Conservation (phyloP, 2,329 filamentous ascomycete genomes). For the Cordyceps sp. region DNA sequence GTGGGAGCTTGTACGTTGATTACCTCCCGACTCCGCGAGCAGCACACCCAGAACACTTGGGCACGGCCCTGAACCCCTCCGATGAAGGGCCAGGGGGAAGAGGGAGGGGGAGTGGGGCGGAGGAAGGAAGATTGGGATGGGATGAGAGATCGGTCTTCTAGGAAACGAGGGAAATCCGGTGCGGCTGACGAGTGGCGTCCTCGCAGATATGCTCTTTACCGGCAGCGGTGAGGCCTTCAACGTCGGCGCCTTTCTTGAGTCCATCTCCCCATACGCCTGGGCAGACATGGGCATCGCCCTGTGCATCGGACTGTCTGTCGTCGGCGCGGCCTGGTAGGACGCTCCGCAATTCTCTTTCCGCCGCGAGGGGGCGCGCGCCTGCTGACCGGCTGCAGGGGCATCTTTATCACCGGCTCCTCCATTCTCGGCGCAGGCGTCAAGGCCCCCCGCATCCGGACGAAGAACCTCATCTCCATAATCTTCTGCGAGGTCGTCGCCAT, state of each 20-base stretch:
- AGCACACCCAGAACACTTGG: no score
- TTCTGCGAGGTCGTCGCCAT: constrained; percentile 99
- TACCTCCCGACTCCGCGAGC: constrained; percentile 4
- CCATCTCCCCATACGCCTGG: constrained; percentile 88
- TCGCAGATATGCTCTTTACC: constrained; percentile 92
- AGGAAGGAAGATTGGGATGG: no score
- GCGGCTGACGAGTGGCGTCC: constrained; percentile 3
- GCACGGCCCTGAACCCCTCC: no score
- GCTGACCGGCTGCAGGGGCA: constrained; percentile 50
- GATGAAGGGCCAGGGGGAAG: no score
- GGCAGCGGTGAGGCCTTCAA: constrained; percentile 94
- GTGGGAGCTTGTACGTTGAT: constrained; percentile 66
- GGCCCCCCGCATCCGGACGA: constrained; percentile 92
- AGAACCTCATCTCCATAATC: constrained; percentile 99
- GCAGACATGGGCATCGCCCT: constrained; percentile 78
- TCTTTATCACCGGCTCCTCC: constrained; percentile 94
- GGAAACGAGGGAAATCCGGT: no score
- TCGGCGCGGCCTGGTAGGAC: constrained; percentile 86
- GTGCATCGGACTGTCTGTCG: constrained; percentile 90
- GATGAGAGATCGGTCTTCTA: no score
- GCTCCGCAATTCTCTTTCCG: constrained; percentile 2
- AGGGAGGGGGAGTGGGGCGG: no score
- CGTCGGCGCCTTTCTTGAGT: constrained; percentile 88
- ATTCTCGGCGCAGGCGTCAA: constrained; percentile 95
- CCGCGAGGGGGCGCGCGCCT: background rate